These are phyloP conservation scores for Helminthosporium solani DNA, from an alignment of 2,329 filamentous ascomycete genomes.

Conservation along the genomic window DNA sequence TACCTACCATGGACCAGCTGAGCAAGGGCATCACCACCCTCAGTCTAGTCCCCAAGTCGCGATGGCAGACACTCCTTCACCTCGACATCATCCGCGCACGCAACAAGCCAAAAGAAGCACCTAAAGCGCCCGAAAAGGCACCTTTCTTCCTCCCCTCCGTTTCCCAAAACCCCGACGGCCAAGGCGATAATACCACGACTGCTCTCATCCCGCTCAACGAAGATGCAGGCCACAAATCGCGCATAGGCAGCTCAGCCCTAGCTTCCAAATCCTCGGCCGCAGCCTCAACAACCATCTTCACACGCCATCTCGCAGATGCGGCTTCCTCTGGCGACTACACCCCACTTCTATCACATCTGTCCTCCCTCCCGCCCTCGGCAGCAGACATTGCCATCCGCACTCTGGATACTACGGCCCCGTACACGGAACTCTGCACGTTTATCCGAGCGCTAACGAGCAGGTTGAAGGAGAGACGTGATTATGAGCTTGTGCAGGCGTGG, in stretches of 20 bases:
- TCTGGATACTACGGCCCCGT: slow-evolving; percentile 55
- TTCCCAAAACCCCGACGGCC: slow-evolving; percentile 35
- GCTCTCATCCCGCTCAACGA: slow-evolving; percentile 11
- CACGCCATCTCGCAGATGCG: slow-evolving; percentile 49
- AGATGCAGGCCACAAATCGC: slow-evolving; percentile 28
- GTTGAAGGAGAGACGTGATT: slow-evolving; percentile 71
- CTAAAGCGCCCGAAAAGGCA: slow-evolving; percentile 88
- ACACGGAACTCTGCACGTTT: slow-evolving; percentile 75
- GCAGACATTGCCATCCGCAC: slow-evolving; percentile 91
- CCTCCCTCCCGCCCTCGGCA: slow-evolving; percentile 76
- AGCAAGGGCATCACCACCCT: slow-evolving; percentile 81
- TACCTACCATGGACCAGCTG: slow-evolving; percentile 70
- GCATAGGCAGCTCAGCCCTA: slow-evolving; percentile 37
- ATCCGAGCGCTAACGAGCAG: slow-evolving; percentile 75
- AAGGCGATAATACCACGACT: slow-evolving; percentile 8
- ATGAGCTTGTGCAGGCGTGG: slow-evolving; percentile 94
- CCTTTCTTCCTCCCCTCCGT: slow-evolving; percentile 89
- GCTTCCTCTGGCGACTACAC: slow-evolving; percentile 58
- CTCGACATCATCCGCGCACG: slow-evolving; percentile 86
- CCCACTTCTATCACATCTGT: slow-evolving; percentile 74
- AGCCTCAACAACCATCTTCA: slow-evolving; percentile 45
- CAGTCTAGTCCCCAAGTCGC: slow-evolving; percentile 82
- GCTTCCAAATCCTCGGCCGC: slow-evolving; percentile 33
- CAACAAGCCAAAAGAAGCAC: slow-evolving; percentile 90
- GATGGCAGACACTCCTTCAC: slow-evolving; percentile 93